Evolutionary conservation across 345 rosid genomes (phyloP).

Genomic region (Salix suchowensis): DNA sequence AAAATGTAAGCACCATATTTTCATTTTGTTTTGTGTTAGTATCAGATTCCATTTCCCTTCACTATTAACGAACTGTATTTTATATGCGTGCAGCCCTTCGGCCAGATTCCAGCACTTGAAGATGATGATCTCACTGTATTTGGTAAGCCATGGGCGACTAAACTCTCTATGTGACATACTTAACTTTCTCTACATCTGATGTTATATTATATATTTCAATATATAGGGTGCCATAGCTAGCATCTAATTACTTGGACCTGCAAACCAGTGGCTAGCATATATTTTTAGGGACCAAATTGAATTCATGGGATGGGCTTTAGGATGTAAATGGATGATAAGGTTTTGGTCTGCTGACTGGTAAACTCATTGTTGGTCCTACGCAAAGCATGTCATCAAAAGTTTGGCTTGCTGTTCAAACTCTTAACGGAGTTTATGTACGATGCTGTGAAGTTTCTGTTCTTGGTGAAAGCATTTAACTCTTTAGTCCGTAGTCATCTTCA

Average conservation of each 20-base stretch:
- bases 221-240: too few species aligned
- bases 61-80: background rate
- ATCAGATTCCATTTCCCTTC: background rate
- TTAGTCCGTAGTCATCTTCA: background rate
- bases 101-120: conserved; percentile 75
- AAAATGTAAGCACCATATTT: conserved; percentile 38
- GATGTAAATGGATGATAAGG: too few species aligned
- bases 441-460: background rate
- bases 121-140: conserved; percentile 72
- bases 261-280: too few species aligned
- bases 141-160: conserved; percentile 30
- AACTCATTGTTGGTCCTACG: background rate
- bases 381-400: background rate
- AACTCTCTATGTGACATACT: too few species aligned
- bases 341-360: too few species aligned
- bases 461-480: background rate
- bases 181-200: too few species aligned
- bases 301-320: too few species aligned
- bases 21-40: background rate
- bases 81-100: conserved; percentile 39
- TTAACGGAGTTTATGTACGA: background rate
- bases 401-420: background rate
- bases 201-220: too few species aligned
- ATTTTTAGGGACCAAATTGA: too few species aligned
- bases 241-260: too few species aligned